Percentiles rank a stretch among this genome's conserved stretches.
These are phyloP conservation scores for Oenanthe javanica DNA, from an alignment of 140 eudicot genomes.

Conservation along the genomic window DNA sequence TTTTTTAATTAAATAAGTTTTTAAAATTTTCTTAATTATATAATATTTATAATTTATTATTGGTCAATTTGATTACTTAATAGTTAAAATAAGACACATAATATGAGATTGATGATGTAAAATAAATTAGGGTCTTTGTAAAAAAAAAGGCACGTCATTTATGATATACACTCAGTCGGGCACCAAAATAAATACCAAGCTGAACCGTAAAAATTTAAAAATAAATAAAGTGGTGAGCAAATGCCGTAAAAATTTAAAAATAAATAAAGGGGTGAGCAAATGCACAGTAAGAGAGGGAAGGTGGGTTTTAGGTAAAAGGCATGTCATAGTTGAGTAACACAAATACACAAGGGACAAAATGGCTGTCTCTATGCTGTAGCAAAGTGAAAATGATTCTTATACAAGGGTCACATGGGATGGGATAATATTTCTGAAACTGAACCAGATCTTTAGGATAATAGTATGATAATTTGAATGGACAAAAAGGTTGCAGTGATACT, in stretches of 20 bases:
- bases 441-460: not conserved
- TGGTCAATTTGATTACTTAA: too few relatives aligned
- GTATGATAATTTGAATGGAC: conserved; percentile 7
- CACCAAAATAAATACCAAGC: too few relatives aligned
- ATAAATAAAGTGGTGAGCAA: too few relatives aligned
- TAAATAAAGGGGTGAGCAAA: too few relatives aligned
- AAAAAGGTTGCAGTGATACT: not conserved
- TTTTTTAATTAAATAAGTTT: too few relatives aligned
- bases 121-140: not conserved
- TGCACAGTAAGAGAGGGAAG: not conserved
- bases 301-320: not conserved
- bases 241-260: too few relatives aligned
- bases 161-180: too few relatives aligned
- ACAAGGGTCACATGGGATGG: conserved; percentile 10
- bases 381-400: conserved; percentile 1
- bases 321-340: not conserved
- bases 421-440: conserved; percentile 3
- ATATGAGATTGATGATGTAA: too few relatives aligned
- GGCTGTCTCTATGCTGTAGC: not conserved
- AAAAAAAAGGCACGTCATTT: not conserved
- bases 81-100: too few relatives aligned
- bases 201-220: not conserved
- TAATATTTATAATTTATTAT: too few relatives aligned
- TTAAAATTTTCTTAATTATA: too few relatives aligned
- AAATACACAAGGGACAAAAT: not conserved